Percentiles rank a stretch among this genome's conserved stretches.
These are phyloP conservation scores for Kuraishia capsulata DNA, from an alignment of 805 yeast species.

Conservation along the genomic window DNA sequence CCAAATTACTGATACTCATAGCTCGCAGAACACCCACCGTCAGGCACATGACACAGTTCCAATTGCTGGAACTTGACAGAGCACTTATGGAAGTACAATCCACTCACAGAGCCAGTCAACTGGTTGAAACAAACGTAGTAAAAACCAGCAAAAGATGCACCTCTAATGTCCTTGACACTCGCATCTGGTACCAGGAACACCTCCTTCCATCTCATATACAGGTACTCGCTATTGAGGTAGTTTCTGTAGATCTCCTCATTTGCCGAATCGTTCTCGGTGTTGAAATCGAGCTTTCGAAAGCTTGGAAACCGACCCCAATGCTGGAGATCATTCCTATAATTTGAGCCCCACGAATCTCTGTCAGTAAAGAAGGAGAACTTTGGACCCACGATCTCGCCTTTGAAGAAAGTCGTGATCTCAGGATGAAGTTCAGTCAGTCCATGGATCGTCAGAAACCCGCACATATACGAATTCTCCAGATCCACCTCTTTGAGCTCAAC, in stretches of 20 bases:
- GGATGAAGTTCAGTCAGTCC: constrained; percentile 58
- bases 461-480: constrained; percentile 34
- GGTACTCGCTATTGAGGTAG: constrained; percentile 29
- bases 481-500: constrained; percentile 69
- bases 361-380: constrained; percentile 50
- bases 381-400: constrained; percentile 60
- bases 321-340: constrained; percentile 40
- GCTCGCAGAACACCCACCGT: constrained; percentile 30
- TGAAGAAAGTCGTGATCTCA: constrained; percentile 61
- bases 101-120: constrained; percentile 62
- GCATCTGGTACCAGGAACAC: constrained; percentile 79
- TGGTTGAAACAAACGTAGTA: constrained; percentile 83
- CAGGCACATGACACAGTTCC: constrained; percentile 47
- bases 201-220: constrained; percentile 96
- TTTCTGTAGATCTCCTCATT: constrained; percentile 16
- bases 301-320: constrained; percentile 52
- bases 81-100: constrained; percentile 74
- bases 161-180: constrained; percentile 45
- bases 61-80: constrained; percentile 76
- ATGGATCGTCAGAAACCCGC: constrained; percentile 58
- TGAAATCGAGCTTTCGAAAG: constrained; percentile 23
- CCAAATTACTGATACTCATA: constrained; percentile 17
- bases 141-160: constrained; percentile 88
- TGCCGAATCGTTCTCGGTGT: constrained; percentile 18
- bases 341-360: constrained; percentile 44